phyloP scores from a whole-genome alignment of 768 basidiomycete genomes.

The Pleurotus pulmonarius region DNA sequence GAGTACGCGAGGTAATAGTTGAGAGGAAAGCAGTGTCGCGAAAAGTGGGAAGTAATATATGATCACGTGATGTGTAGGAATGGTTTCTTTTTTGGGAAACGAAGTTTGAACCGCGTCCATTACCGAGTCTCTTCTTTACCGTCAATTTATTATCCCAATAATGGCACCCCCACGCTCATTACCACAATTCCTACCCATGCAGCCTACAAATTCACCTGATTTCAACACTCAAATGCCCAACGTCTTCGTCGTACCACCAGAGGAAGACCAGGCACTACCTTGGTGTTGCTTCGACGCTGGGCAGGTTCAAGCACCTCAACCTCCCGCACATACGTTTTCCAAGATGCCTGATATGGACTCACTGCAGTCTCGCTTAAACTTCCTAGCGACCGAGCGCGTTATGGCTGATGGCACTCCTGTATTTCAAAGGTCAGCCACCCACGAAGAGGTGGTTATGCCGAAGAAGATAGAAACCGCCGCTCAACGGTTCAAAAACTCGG shows the following conservation, averaged over 20 bases:
- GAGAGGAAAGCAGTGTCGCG: too few species aligned
- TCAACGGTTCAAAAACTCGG: slow-evolving; percentile 9
- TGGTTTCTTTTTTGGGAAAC: background rate
- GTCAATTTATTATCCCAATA: background rate
- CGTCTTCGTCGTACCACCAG: slow-evolving; percentile 56
- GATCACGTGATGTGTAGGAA: slow-evolving; percentile 24
- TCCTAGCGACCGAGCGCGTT: slow-evolving; percentile 10
- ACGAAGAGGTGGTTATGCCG: slow-evolving; percentile 20
- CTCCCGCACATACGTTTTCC: slow-evolving; percentile 2
- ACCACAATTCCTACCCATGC: slow-evolving; percentile 1
- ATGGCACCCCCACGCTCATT: slow-evolving; percentile 6
- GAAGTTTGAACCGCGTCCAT: slow-evolving; percentile 2
- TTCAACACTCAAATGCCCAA: slow-evolving; percentile 33
- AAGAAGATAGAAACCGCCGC: slow-evolving; percentile 12
- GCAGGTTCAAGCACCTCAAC: slow-evolving; percentile 14
- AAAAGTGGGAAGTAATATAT: too few species aligned
- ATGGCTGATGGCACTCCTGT: slow-evolving; percentile 14
- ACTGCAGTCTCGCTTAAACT: slow-evolving; percentile 25
- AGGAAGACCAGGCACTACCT: slow-evolving; percentile 49
- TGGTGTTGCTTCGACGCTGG: slow-evolving; percentile 59
- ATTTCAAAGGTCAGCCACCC: slow-evolving; percentile 15
- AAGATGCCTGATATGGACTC: slow-evolving; percentile 25
- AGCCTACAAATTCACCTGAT: slow-evolving; percentile 11
- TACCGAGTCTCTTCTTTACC: background rate
- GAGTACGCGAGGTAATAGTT: too few species aligned